Evolutionary conservation across 129 eudicot species (phyloP), one percentile per base, ranked within the genome.

Genomic region (Rutidosis leptorrhynchoides): DNA sequence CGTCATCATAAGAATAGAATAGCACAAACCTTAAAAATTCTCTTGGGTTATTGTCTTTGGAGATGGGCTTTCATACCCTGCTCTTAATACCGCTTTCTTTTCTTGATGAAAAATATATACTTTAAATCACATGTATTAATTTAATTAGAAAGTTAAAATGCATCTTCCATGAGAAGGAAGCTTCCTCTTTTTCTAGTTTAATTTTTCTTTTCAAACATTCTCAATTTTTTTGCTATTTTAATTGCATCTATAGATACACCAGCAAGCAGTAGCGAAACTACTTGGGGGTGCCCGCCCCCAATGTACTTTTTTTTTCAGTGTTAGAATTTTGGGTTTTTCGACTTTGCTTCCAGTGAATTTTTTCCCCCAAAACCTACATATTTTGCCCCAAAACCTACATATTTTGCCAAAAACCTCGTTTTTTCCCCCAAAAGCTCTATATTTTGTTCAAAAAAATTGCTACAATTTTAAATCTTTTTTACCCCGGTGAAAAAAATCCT

Each of bases 231-330:
- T 29, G 95, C 87, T 65, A 84, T 84, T 64, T 78, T 86, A 1
- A 78, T 65, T 30, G 97, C 97, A 59, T 90, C 97, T 15, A 66
- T 72, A 28, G 91, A 84, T 35, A 82, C 91, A 62, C 97, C 97
- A 42, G 89, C 63, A n/a, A n/a, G n/a, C n/a, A n/a, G n/a, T n/a
- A n/a, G n/a, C n/a, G n/a, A n/a, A n/a, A n/a, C n/a, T n/a, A n/a
- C n/a, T n/a, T n/a, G n/a, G n/a, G n/a, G n/a, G n/a, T n/a, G n/a
- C n/a, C n/a, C n/a, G n/a, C n/a, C n/a, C n/a, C n/a, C n/a, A n/a
- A n/a, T n/a, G n/a, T n/a, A n/a, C n/a, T n/a, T n/a, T n/a, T n/a
- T n/a, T n/a, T n/a, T n/a, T n/a, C n/a, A n/a, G n/a, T n/a, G n/a
- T n/a, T n/a, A n/a, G n/a, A n/a, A n/a, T n/a, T n/a, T n/a, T n/a